phyloP scores from a whole-genome alignment of 345 rosid genomes.

The Linum usitatissimum region DNA sequence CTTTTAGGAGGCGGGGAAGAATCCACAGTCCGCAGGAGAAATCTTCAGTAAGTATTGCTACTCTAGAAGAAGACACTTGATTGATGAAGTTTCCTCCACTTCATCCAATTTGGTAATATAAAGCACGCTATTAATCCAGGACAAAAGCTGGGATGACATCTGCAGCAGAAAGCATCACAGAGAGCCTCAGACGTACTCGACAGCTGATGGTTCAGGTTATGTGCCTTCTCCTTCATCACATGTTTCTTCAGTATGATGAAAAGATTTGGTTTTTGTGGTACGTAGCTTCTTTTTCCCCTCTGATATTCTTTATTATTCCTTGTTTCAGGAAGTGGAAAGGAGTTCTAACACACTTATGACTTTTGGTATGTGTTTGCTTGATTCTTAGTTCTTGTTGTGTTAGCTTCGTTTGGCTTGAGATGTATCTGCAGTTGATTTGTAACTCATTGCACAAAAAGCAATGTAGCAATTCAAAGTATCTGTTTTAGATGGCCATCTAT shows the following conservation, averaged over 20 bases:
- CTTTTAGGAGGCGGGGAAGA: slow-evolving; percentile 94
- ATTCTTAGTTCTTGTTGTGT: neutral
- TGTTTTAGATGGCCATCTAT: neutral
- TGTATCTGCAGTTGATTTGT: neutral
- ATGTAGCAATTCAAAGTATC: neutral
- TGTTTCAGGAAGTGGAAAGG: slow-evolving; percentile 84
- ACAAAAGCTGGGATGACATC: slow-evolving; percentile 93
- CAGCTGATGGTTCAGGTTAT: slow-evolving; percentile 94
- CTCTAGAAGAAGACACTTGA: neutral
- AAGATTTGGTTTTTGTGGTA: neutral
- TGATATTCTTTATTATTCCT: neutral
- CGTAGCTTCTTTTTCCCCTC: slow-evolving; percentile 4
- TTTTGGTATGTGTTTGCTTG: slow-evolving; percentile 48
- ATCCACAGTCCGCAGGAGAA: slow-evolving; percentile 75
- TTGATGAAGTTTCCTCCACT: neutral
- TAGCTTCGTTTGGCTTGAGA: neutral
- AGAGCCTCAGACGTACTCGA: slow-evolving; percentile 86
- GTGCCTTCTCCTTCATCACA: slow-evolving; percentile 5
- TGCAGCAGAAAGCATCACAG: slow-evolving; percentile 95
- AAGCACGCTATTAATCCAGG: slow-evolving; percentile 22
- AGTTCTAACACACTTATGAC: slow-evolving; percentile 67
- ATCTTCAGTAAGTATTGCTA: slow-evolving; percentile 57
- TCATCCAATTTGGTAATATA: neutral
- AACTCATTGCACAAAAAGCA: neutral
- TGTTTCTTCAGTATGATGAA: neutral